Conservation (phyloP, 1,284 basidiomycete genomes). For the Cutaneotrichosporon dermatis region DNA sequence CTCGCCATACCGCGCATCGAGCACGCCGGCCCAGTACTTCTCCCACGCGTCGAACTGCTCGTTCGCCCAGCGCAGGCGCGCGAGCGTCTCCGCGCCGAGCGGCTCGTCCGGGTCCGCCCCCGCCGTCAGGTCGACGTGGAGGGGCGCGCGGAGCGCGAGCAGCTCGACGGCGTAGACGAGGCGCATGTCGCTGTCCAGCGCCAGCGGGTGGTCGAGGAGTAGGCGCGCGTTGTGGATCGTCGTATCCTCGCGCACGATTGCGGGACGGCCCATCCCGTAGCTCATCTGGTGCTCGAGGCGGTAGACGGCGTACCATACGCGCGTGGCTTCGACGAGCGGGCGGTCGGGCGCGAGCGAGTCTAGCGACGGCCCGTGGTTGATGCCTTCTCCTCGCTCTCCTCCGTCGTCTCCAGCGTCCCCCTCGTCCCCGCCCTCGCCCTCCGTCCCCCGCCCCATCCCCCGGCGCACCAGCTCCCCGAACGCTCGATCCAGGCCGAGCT, state of each 20-base stretch:
- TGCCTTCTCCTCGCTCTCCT: no score
- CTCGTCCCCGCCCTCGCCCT: slow-evolving; percentile 52
- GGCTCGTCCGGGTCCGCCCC: slow-evolving; percentile 17
- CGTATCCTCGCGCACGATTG: slow-evolving; percentile 80
- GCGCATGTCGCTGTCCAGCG: slow-evolving; percentile 81
- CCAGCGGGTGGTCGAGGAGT: slow-evolving; percentile 73
- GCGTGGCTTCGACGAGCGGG: slow-evolving; percentile 64
- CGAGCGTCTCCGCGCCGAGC: slow-evolving; percentile 24
- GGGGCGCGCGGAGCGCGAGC: slow-evolving; percentile 20
- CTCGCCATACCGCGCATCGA: slow-evolving; percentile 11
- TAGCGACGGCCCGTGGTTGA: no score
- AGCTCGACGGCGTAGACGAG: slow-evolving; percentile 67
- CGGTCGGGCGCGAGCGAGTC: slow-evolving; percentile 30
- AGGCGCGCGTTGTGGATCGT: slow-evolving; percentile 69
- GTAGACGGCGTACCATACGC: slow-evolving; percentile 83
- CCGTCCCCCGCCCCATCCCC: slow-evolving; percentile 59
- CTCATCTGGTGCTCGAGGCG: slow-evolving; percentile 86
- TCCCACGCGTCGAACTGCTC: slow-evolving; percentile 31
- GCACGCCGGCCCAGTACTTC: slow-evolving; percentile 26
- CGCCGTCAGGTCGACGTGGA: slow-evolving; percentile 23
- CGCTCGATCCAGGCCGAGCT: slow-evolving; percentile 76
- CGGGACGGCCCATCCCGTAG: slow-evolving; percentile 79
- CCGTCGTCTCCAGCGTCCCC: slow-evolving; percentile 57
- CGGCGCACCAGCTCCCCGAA: slow-evolving; percentile 69
- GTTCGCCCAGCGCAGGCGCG: slow-evolving; percentile 28